These are phyloP conservation scores for Arabidopsis arenosa DNA, from an alignment of 345 rosid genomes.

Conservation along the genomic window DNA sequence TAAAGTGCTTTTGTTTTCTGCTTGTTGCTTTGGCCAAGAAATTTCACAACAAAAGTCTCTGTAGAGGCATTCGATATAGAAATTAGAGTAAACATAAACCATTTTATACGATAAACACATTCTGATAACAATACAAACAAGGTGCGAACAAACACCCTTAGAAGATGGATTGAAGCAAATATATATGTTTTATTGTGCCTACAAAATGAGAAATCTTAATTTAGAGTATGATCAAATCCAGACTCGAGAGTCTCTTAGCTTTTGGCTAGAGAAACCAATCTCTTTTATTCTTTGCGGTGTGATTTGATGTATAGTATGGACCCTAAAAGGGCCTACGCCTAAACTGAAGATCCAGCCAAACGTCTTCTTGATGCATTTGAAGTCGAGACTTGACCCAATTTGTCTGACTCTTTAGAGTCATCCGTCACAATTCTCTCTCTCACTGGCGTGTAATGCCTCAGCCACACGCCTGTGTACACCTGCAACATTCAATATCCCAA, in stretches of 20 bases:
- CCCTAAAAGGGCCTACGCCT: conserved; percentile 17
- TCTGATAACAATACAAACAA: background rate
- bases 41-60: background rate
- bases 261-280: conserved; percentile 10
- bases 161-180: background rate
- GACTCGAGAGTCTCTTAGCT: conserved; percentile 17
- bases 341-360: conserved; percentile 70
- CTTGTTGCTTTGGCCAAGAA: background rate
- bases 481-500: conserved; percentile 36
- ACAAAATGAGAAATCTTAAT: background rate
- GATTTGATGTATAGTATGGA: background rate
- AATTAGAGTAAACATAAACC: background rate
- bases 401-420: conserved; percentile 53
- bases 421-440: conserved; percentile 56
- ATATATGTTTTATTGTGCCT: conserved; percentile 4
- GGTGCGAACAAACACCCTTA: background rate
- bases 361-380: conserved; percentile 90
- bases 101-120: background rate
- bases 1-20: conserved; percentile 6
- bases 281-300: conserved; percentile 33
- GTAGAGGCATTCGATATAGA: background rate
- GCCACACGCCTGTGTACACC: conserved; percentile 94
- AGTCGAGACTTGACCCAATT: conserved; percentile 69
- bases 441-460: conserved; percentile 78
- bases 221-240: background rate